Evolutionary conservation across 176 grass and related monocot genomes (phyloP), one percentile per base, ranked within the genome.

Genomic region (Oryza meyeriana): DNA sequence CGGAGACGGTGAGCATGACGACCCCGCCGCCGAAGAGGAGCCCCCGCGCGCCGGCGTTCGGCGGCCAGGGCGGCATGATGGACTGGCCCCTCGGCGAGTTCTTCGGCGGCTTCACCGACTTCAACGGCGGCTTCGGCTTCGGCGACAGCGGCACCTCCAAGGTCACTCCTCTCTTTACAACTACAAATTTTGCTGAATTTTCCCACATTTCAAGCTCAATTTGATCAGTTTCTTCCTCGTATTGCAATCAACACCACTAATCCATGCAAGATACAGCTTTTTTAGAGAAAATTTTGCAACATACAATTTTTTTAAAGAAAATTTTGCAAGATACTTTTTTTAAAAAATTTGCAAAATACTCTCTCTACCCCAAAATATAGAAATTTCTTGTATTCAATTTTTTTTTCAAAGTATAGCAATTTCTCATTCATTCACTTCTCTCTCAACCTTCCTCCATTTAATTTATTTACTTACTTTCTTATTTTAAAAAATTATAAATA

Each of bases 31-130:
- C 68, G 35, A 88, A 84, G 61, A 71, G 67, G 38, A 80, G 81
- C 87, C 77, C 77, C 63, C 78, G 81, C n/a, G 75, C 59, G 69
- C 68, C 70, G 34, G 61, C 30, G 10, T 84, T 88, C 45, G 80
- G 77, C 44, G 76, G 55, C 29, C 72, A 63, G 63, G 66, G 71
- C n/a, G 65, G 59, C 52, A 69, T 81, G 47, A 78, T 88, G 77
- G 90, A 92, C 18, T 95, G 93, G 93, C 85, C 93, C 3, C 86
- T 92, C 13, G 93, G 91, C 59, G 90, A 95, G 50, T 88, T 88
- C 79, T 95, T 95, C 72, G 88, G 87, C 28, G 93, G 85, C 40
- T 87, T 92, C 71, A 61, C 58, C 34, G 88, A 90, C 28, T 92
- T 90, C 48, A 84, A 75, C 79, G 67, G 75, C 55, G 74, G 61